Evolutionary conservation across 1,139 yeast genomes (phyloP).

Genomic region (Schwanniomyces etchellsii): DNA sequence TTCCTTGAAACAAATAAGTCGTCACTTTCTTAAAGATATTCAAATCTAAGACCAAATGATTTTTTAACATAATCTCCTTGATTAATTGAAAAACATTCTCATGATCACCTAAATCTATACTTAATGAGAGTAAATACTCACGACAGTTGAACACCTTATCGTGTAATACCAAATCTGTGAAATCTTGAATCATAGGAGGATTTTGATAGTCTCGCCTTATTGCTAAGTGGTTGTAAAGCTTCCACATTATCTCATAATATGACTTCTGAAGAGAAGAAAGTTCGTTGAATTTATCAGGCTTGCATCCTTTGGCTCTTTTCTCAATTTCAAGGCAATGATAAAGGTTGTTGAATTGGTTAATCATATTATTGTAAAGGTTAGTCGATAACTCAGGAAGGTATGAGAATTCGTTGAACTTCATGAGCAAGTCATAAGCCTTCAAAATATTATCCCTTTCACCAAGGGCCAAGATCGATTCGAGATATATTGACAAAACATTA

Average conservation of each 20-base stretch:
- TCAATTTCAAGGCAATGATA: conserved; percentile 14
- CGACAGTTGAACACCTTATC: conserved; percentile 17
- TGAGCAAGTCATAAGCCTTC: conserved; percentile 22
- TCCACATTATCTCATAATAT: conserved; percentile 22
- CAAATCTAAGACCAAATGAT: conserved; percentile 28
- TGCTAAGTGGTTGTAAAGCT: conserved; percentile 29
- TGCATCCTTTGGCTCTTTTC: conserved; percentile 2
- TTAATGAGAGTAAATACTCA: conserved; percentile 25
- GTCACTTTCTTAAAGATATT: conserved; percentile 25
- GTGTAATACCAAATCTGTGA: conserved; percentile 6
- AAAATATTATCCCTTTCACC: conserved; percentile 12
- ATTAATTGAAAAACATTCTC: conserved; percentile 31
- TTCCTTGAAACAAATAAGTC: conserved; percentile 28
- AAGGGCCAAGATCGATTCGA: conserved; percentile 18
- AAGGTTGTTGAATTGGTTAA: conserved; percentile 18
- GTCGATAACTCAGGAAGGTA: conserved; percentile 37
- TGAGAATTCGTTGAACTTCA: conserved; percentile 24
- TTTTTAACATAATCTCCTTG: conserved; percentile 31
- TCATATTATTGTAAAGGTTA: conserved; percentile 26
- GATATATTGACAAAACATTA: conserved; percentile 25
- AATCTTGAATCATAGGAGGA: conserved; percentile 4
- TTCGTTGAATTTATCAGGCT: conserved; percentile 2
- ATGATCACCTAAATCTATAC: conserved; percentile 33
- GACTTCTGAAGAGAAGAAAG: conserved; percentile 10
- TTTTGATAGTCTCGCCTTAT: conserved; percentile 30